Conservation (phyloP, 1,284 basidiomycete species). For the Cryptococcus sp. region DNA sequence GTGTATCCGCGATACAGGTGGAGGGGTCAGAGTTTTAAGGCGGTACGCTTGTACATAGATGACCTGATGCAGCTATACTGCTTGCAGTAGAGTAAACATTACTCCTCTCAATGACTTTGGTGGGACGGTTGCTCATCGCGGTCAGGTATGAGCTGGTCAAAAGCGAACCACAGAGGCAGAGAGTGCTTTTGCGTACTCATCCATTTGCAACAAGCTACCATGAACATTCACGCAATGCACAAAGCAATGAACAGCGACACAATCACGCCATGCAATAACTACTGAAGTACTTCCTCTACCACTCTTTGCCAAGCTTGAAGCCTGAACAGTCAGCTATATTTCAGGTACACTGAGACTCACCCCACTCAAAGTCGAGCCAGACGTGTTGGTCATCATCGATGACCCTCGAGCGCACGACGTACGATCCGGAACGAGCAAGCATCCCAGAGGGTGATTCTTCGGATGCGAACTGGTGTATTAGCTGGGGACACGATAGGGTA, state of each 20-base stretch:
- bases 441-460: slow-evolving; percentile 58
- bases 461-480: slow-evolving; percentile 45
- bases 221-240: too few relatives aligned
- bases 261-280: too few relatives aligned
- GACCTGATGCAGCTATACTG: too few relatives aligned
- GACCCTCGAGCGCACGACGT: slow-evolving; percentile 57
- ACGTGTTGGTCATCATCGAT: slow-evolving; percentile 57
- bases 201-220: too few relatives aligned
- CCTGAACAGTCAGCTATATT: slow-evolving; percentile 29
- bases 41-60: not conserved
- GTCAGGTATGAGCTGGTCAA: too few relatives aligned
- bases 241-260: too few relatives aligned
- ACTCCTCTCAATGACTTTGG: too few relatives aligned
- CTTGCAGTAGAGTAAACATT: too few relatives aligned
- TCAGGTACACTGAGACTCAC: slow-evolving; percentile 25
- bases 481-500: slow-evolving; percentile 2
- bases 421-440: slow-evolving; percentile 58
- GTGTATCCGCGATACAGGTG: slow-evolving; percentile 19
- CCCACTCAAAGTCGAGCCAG: slow-evolving; percentile 55
- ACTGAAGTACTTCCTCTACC: slow-evolving; percentile 32
- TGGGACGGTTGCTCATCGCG: too few relatives aligned
- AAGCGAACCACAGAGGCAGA: too few relatives aligned
- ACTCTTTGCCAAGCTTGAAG: slow-evolving; percentile 53
- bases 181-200: too few relatives aligned
- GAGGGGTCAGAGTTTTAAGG: slow-evolving; percentile 42